A percentile compares a stretch with the other conserved stretches of the same genome.
Evolutionary conservation across 768 basidiomycete species (phyloP).

Genomic region (Collybia mongolica): DNA sequence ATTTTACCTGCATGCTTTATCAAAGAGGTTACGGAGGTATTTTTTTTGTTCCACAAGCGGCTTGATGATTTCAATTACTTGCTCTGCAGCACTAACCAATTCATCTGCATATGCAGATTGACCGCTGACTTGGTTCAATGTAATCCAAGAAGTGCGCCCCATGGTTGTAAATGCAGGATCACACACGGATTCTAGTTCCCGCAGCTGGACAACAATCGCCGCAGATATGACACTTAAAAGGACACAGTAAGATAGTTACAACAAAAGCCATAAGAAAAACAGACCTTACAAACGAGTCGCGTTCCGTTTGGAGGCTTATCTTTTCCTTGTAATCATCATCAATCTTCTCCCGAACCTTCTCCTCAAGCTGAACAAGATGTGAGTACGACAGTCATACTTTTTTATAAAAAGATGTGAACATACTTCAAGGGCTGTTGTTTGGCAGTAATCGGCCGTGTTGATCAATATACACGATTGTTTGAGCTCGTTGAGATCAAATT

Average conservation of each 20-base stretch:
- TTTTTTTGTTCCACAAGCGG: conserved; percentile 92
- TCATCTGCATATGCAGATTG: conserved; percentile 82
- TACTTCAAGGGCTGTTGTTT: conserved; percentile 86
- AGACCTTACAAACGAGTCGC: conserved; percentile 88
- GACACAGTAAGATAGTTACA: conserved; percentile 1
- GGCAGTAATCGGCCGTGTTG: conserved; percentile 98
- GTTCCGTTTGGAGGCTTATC: conserved; percentile 79
- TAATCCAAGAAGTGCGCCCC: conserved; percentile 76
- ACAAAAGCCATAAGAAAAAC: conserved; percentile 12
- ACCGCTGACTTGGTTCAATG: conserved; percentile 80
- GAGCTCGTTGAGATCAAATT: conserved; percentile 74
- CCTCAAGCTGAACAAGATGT: conserved; percentile 67
- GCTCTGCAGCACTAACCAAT: conserved; percentile 69
- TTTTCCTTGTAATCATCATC: conserved; percentile 74
- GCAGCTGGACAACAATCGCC: conserved; percentile 75
- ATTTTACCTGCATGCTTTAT: conserved; percentile 85
- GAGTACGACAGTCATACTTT: background rate
- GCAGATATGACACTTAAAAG: conserved; percentile 73
- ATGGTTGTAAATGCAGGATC: conserved; percentile 80
- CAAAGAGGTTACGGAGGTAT: conserved; percentile 88
- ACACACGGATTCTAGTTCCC: conserved; percentile 82
- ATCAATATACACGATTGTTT: conserved; percentile 86
- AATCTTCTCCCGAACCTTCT: conserved; percentile 84
- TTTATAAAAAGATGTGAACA: conserved; percentile 6
- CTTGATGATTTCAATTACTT: conserved; percentile 74